phyloP scores from a whole-genome alignment of 2,329 filamentous ascomycete species.

The Cercospora nicotianae region DNA sequence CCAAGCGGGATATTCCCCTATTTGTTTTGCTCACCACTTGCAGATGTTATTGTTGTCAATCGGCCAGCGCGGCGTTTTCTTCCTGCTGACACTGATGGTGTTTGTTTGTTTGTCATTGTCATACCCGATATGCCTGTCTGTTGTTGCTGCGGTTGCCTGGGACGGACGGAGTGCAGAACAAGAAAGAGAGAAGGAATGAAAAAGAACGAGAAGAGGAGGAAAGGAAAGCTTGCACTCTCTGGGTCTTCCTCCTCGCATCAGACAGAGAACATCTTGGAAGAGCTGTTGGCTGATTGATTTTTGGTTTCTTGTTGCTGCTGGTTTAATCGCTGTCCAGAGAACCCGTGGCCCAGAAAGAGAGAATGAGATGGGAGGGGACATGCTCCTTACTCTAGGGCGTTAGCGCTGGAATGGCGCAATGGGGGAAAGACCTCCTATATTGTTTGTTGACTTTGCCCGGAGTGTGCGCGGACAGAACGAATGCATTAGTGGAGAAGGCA shows the following conservation, averaged over 20 bases:
- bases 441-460: neutral
- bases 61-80: neutral
- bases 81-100: neutral
- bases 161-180: neutral
- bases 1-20: constrained; percentile 1
- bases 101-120: neutral
- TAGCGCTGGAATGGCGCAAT: neutral
- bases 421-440: neutral
- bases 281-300: neutral
- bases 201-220: neutral
- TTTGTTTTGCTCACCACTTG: constrained; percentile 1
- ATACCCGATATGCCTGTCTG: neutral
- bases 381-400: neutral
- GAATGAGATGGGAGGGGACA: neutral
- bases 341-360: neutral
- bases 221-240: neutral
- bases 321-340: neutral
- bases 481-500: constrained; percentile 1
- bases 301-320: neutral
- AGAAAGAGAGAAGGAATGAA: neutral
- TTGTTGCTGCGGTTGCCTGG: neutral
- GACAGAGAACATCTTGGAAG: neutral
- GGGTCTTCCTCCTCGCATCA: neutral
- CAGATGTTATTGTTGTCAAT: constrained; percentile 8
- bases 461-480: neutral